Evolutionary conservation across 352 stramenopile genomes (phyloP).

Genomic region (Globisporangium splendens): DNA sequence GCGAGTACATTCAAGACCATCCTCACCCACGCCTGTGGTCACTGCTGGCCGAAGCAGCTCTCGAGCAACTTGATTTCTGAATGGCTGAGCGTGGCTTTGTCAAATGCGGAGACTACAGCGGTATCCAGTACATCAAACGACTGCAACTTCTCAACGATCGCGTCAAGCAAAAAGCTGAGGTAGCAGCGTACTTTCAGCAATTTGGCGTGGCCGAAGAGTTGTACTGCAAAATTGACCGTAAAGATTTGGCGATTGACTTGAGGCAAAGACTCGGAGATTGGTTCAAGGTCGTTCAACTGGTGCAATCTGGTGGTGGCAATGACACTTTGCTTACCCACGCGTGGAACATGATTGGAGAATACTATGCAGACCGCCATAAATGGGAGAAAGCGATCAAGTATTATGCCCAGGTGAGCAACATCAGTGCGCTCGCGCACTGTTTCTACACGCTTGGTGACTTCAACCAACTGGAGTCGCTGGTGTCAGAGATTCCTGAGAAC

Average conservation of each 20-base stretch:
- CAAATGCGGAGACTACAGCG: constrained; percentile 88
- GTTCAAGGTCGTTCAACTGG: constrained; percentile 87
- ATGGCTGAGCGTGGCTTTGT: constrained; percentile 92
- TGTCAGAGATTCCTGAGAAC: constrained; percentile 81
- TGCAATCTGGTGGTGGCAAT: constrained; percentile 71
- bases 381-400: constrained; percentile 93
- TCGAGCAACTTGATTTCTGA: constrained; percentile 90
- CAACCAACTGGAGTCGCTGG: constrained; percentile 79
- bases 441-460: constrained; percentile 91
- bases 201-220: constrained; percentile 91
- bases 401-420: constrained; percentile 83
- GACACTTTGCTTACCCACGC: constrained; percentile 80
- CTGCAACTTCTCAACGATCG: constrained; percentile 86
- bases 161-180: constrained; percentile 90
- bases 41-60: constrained; percentile 82
- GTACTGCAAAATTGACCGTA: constrained; percentile 93
- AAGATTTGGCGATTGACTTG: constrained; percentile 91
- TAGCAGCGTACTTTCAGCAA: constrained; percentile 87
- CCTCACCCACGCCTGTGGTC: constrained; percentile 86
- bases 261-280: constrained; percentile 89
- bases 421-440: constrained; percentile 75
- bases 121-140: constrained; percentile 92
- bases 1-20: constrained; percentile 83
- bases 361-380: constrained; percentile 89
- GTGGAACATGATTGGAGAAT: constrained; percentile 90